Base-by-base conservation (phyloP, 345 rosid genomes). In the Raphanus sativus region DNA sequence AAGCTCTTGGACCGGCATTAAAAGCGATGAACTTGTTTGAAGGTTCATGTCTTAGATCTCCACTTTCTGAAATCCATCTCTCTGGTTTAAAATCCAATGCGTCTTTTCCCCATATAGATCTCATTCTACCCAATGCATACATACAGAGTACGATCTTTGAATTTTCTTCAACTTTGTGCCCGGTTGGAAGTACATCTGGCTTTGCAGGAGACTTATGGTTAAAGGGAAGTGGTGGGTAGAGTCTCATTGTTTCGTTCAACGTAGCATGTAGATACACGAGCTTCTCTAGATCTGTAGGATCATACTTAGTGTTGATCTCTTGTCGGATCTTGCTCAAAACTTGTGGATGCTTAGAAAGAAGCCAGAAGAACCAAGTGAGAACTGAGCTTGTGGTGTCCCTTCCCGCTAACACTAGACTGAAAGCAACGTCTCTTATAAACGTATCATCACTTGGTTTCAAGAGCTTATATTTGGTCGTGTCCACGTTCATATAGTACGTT, bases 351-450 rank as follows among this genome's bases (percentile, higher is more conserved):
- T 62, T 83, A 0, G 80, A 67, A 8, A 83, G 48, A 6, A 84
- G 81, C 87, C 87, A 86, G 30, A 81, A 69, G 32, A 82, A 77
- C 86, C 86, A 86, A 28, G 72, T 28, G 34, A 84, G 78, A 7
- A 70, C 76, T 11, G 84, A 67, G 29, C 69, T 81, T 67, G 84
- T 33, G 0, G 89, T 75, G 76, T 86, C 89, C 67, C 81, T 83
- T 8, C 86, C 89, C 4, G 84, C 89, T 17, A 45, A 55, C 33
- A 84, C 0, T n/a, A 84, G 65, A 21, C 45, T 81, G 1, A 75
- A 62, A 15, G 71, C 45, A 6, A 65, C 40, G 59, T 88, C 93
- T 80, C 93, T 33, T 21, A 73, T 4, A 24, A 73, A 73, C 70
- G 8, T 64, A 52, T 73, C 77, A 10, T 24, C 5, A 77, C 12